These are phyloP conservation scores for Magnusiomyces fungicola DNA, from an alignment of 1,139 yeast genomes.

Conservation along the genomic window DNA sequence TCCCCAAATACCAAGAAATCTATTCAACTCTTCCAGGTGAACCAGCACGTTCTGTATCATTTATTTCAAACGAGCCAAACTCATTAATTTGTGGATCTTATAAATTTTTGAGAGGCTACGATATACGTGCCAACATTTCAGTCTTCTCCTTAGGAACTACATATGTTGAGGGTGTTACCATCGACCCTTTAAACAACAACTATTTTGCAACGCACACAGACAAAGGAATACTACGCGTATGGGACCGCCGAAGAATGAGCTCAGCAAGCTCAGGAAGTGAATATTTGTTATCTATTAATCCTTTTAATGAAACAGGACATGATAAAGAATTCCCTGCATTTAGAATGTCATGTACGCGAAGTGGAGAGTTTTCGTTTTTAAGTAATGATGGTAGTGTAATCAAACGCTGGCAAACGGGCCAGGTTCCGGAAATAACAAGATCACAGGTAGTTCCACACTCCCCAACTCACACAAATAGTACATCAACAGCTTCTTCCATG, in stretches of 20 bases:
- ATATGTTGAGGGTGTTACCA: conserved; percentile 58
- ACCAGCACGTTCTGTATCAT: conserved; percentile 59
- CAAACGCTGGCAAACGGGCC: conserved; percentile 75
- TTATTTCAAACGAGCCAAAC: conserved; percentile 52
- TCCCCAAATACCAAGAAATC: conserved; percentile 36
- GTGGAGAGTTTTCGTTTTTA: conserved; percentile 72
- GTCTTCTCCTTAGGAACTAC: conserved; percentile 69
- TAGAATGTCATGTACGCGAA: conserved; percentile 59
- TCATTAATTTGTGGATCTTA: conserved; percentile 68
- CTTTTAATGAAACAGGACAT: conserved; percentile 59
- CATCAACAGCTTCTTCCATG: conserved; percentile 7
- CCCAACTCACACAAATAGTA: neutral
- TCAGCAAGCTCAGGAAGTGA: conserved; percentile 25
- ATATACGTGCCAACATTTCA: conserved; percentile 62
- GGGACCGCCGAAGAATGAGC: conserved; percentile 72
- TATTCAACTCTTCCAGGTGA: conserved; percentile 65
- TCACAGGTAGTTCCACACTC: neutral
- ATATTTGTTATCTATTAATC: conserved; percentile 47
- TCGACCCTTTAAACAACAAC: conserved; percentile 60
- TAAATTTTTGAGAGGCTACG: conserved; percentile 72
- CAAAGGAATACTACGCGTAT: conserved; percentile 75
- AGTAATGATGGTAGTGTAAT: conserved; percentile 65
- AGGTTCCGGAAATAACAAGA: conserved; percentile 36
- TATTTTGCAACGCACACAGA: conserved; percentile 71
- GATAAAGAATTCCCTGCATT: conserved; percentile 62